A percentile compares a stretch with the other conserved stretches of the same genome.
These are phyloP conservation scores for Emmonsia crescens DNA, from an alignment of 2,329 filamentous ascomycete genomes.

Conservation along the genomic window DNA sequence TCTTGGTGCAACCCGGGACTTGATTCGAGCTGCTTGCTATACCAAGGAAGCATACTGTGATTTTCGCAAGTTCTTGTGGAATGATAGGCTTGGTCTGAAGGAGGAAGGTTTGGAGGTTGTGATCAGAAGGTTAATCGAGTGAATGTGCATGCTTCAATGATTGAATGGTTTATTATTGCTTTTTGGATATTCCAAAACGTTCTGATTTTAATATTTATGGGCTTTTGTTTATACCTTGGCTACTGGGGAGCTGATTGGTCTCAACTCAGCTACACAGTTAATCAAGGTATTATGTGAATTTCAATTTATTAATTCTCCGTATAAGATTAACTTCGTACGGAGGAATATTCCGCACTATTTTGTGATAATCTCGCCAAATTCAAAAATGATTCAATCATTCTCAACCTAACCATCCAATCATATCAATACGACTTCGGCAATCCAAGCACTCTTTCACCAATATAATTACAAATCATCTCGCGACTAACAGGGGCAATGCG, in stretches of 20 bases:
- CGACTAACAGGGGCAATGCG: conserved; percentile 49
- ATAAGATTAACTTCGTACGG: not conserved
- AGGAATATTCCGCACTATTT: not conserved
- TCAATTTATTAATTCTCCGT: not conserved
- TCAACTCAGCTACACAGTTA: not conserved
- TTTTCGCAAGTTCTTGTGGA: not conserved
- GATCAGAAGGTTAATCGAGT: not conserved
- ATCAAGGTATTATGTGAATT: not conserved
- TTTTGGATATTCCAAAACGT: not conserved
- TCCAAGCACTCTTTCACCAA: conserved; percentile 33
- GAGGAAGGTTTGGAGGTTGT: not conserved
- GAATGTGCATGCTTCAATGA: not conserved
- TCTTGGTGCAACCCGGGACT: not conserved
- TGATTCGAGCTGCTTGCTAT: not conserved
- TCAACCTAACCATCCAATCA: not conserved
- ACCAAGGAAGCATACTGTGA: not conserved
- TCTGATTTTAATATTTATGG: not conserved
- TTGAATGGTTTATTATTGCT: not conserved
- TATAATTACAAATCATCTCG: conserved; percentile 37
- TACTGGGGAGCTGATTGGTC: not conserved
- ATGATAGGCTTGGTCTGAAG: not conserved
- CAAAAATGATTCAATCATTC: not conserved
- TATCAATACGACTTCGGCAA: conserved; percentile 32
- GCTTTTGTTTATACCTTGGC: not conserved
- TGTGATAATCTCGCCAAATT: not conserved